Percentiles rank a stretch among this genome's conserved stretches.
Conservation (phyloP, 2,329 filamentous ascomycete genomes). For the Acrocalymma vagum region DNA sequence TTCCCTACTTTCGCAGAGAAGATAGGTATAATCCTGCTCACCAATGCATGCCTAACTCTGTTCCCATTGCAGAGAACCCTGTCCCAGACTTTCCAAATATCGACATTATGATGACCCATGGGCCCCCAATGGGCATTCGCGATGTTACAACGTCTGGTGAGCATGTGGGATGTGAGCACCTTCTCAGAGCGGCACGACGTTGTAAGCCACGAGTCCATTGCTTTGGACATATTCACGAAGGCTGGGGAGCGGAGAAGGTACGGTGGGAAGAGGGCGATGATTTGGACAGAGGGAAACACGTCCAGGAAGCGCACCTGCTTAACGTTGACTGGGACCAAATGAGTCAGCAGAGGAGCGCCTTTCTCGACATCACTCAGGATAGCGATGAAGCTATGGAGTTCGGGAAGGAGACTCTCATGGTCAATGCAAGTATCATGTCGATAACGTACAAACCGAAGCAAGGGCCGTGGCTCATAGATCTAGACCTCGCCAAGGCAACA, state of each 20-base stretch:
- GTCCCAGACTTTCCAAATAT: constrained; percentile 55
- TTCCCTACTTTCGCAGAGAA: constrained; percentile 59
- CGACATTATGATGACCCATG: constrained; percentile 70
- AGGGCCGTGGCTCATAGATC: constrained; percentile 64
- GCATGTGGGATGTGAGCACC: constrained; percentile 63
- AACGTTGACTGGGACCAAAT: constrained; percentile 25
- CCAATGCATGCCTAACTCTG: constrained; percentile 29
- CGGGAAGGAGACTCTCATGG: constrained; percentile 63
- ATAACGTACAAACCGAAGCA: constrained; percentile 58
- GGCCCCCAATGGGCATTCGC: constrained; percentile 62
- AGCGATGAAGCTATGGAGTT: constrained; percentile 42
- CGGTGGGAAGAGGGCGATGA: constrained; percentile 43
- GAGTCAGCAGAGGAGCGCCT: constrained; percentile 29
- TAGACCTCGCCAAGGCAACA: constrained; percentile 50
- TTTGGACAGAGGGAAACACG: constrained; percentile 27
- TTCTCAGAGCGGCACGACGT: constrained; percentile 60
- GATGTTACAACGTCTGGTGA: constrained; percentile 51
- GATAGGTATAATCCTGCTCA: constrained; percentile 61
- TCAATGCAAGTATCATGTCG: constrained; percentile 67
- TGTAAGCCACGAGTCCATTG: constrained; percentile 65
- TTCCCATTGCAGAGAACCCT: constrained; percentile 45
- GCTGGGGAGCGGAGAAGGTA: constrained; percentile 48
- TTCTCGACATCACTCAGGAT: constrained; percentile 41
- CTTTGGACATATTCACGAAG: constrained; percentile 71
- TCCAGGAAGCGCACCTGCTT: constrained; percentile 22